phyloP scores from a whole-genome alignment of 208 protist genomes.

The Tritrichomonas musculus region DNA sequence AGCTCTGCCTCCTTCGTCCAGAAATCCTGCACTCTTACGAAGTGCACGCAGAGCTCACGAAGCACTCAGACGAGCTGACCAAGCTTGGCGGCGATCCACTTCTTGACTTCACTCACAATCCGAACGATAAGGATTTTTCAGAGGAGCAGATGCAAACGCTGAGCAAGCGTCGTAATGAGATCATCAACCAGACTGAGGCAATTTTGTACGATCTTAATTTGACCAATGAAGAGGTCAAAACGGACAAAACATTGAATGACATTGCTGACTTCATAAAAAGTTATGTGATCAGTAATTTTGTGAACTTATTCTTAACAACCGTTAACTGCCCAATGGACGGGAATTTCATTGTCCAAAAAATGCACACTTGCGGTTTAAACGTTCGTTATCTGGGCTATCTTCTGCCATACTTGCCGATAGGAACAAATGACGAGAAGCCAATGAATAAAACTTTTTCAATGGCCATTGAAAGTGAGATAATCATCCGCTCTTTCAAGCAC shows the following conservation, averaged over 20 bases:
- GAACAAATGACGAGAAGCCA: too few relatives aligned
- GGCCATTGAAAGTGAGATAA: too few relatives aligned
- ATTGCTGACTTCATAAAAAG: neutral
- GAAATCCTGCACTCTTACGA: neutral
- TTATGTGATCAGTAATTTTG: neutral
- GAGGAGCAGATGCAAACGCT: neutral
- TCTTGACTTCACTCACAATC: neutral
- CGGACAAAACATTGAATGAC: too few relatives aligned
- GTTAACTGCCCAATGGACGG: neutral
- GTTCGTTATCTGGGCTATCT: neutral
- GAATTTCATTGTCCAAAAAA: neutral
- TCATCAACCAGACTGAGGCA: neutral
- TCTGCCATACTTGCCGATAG: neutral
- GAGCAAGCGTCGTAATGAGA: neutral
- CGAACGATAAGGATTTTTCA: neutral
- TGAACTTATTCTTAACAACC: neutral
- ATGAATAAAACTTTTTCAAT: too few relatives aligned
- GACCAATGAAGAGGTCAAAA: neutral
- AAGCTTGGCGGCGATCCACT: neutral
- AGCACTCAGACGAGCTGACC: neutral
- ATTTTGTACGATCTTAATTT: neutral
- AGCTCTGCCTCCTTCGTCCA: neutral
- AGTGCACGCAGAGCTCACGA: neutral
- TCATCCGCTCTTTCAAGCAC: too few relatives aligned
- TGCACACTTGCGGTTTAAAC: neutral